Evolutionary conservation across 352 stramenopile genomes (phyloP).

Genomic region (Phytophthora pistaciae): DNA sequence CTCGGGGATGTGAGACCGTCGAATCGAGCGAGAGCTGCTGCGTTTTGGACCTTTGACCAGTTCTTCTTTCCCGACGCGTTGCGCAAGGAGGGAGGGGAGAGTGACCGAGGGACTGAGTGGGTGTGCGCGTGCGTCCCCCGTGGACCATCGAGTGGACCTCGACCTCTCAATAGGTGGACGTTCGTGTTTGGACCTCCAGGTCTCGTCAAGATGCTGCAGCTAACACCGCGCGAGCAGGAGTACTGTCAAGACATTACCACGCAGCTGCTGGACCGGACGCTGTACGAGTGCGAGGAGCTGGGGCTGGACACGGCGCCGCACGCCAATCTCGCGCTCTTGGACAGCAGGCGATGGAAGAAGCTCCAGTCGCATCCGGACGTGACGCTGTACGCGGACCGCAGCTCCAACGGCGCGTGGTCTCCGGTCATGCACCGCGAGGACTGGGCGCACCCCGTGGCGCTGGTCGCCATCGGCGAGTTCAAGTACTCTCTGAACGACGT

Average conservation of each 20-base stretch:
- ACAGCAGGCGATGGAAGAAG: conserved; percentile 34
- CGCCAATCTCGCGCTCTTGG: conserved; percentile 8
- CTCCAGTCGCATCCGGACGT: conserved; percentile 29
- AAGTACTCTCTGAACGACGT: conserved; percentile 28
- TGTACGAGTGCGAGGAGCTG: conserved; percentile 36
- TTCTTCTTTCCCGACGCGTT: conserved; percentile 5
- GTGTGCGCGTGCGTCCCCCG: background rate
- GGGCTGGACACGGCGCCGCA: conserved; percentile 14
- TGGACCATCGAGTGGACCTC: conserved; percentile 6
- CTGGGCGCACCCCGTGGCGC: conserved; percentile 23
- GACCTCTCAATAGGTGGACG: background rate
- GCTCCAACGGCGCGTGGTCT: conserved; percentile 23
- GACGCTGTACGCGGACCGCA: conserved; percentile 34
- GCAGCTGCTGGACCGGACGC: conserved; percentile 27
- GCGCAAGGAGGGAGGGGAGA: conserved; percentile 1
- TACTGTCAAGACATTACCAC: conserved; percentile 32
- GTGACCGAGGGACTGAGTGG: background rate
- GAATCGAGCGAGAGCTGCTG: conserved; percentile 13
- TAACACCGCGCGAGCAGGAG: conserved; percentile 25
- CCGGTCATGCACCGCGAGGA: conserved; percentile 24
- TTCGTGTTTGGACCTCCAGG: background rate
- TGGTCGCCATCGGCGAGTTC: conserved; percentile 24
- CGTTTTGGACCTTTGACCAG: conserved; percentile 17
- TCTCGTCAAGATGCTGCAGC: conserved; percentile 10
- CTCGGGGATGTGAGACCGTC: conserved; percentile 3